Evolutionary conservation across 768 basidiomycete genomes (phyloP).

Genomic region (Psilocybe azurescens): DNA sequence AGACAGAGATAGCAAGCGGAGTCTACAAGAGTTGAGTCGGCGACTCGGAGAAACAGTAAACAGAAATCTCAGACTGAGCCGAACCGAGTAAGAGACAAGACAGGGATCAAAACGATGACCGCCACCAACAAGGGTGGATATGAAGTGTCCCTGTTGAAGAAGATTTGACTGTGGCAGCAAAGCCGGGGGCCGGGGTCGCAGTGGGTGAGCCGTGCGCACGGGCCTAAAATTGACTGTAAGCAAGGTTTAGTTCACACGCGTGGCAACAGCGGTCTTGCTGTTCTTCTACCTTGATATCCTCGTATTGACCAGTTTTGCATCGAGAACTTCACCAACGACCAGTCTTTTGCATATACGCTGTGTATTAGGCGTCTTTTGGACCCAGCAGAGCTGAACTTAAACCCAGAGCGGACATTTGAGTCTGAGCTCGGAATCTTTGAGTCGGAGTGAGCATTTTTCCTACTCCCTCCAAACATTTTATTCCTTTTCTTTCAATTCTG

Average conservation of each 20-base stretch:
- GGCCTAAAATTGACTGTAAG: constrained; percentile 23
- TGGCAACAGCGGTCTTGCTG: constrained; percentile 21
- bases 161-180: too few relatives aligned
- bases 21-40: constrained; percentile 25
- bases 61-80: not conserved
- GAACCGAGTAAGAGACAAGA: not conserved
- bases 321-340: constrained; percentile 4
- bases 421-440: constrained; percentile 54
- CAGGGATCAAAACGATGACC: not conserved
- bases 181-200: not conserved
- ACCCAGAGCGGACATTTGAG: constrained; percentile 32
- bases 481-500: constrained; percentile 13
- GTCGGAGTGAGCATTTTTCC: constrained; percentile 51
- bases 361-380: not conserved
- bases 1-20: constrained; percentile 11
- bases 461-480: constrained; percentile 22
- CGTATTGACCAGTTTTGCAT: constrained; percentile 7
- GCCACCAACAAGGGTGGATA: not conserved
- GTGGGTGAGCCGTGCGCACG: constrained; percentile 27
- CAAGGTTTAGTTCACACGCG: constrained; percentile 29
- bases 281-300: constrained; percentile 22
- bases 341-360: constrained; percentile 1
- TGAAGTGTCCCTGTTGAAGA: not conserved
- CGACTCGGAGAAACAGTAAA: constrained; percentile 20
- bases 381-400: constrained; percentile 17